Percentiles rank a stretch among this genome's conserved stretches.
Evolutionary conservation across 148 eudicot species (phyloP).

Genomic region (Polygonum aviculare): DNA sequence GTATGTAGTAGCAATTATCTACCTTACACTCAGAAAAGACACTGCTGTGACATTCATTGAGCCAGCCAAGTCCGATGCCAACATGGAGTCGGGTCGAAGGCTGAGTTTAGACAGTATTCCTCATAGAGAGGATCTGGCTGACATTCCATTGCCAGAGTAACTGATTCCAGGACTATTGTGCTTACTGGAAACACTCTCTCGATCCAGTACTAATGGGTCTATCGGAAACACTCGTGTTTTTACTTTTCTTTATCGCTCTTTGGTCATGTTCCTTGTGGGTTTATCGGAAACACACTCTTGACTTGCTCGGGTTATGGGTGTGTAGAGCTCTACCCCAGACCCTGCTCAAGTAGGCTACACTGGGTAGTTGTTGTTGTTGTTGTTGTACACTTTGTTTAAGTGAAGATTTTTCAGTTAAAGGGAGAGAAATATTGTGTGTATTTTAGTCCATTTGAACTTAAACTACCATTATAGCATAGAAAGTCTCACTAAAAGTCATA

Average conservation of each 20-base stretch:
- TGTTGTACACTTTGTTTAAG: background rate
- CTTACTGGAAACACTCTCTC: too few relatives aligned
- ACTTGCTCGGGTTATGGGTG: too few relatives aligned
- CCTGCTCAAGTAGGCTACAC: too few relatives aligned
- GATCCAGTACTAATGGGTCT: background rate
- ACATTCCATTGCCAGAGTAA: constrained; percentile 26
- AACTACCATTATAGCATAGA: background rate
- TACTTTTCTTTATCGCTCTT: too few relatives aligned
- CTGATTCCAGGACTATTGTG: background rate
- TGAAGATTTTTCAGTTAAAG: background rate
- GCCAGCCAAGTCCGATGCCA: constrained; percentile 26
- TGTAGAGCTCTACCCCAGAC: too few relatives aligned
- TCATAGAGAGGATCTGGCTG: constrained; percentile 44
- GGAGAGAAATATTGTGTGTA: background rate
- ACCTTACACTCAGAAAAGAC: constrained; percentile 70
- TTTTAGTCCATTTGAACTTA: background rate
- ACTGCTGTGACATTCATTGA: constrained; percentile 46
- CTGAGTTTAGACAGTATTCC: constrained; percentile 19
- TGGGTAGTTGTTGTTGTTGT: background rate
- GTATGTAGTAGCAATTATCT: constrained; percentile 46
- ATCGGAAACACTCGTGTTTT: too few relatives aligned
- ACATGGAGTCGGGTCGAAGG: constrained; percentile 5
- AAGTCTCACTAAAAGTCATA: too few relatives aligned
- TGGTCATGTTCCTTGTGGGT: too few relatives aligned
- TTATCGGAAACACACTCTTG: too few relatives aligned